These are phyloP conservation scores for Komagataella mondaviorum DNA, from an alignment of 805 yeast species.

Conservation along the genomic window DNA sequence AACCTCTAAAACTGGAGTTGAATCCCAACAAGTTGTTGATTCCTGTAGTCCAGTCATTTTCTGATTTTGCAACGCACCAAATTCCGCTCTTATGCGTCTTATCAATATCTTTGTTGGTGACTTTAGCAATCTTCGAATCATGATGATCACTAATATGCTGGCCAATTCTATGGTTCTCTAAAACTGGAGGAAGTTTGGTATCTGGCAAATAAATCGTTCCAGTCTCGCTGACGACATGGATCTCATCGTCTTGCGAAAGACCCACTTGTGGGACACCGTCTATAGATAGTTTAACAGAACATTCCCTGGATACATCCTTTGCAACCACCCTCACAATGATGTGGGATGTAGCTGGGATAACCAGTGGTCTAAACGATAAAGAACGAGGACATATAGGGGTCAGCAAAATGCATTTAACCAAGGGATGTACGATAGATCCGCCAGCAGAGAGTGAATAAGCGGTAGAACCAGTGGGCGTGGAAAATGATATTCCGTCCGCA, in stretches of 20 bases:
- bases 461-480: constrained; percentile 93
- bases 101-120: constrained; percentile 1
- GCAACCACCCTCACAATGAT: constrained; percentile 48
- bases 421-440: constrained; percentile 86
- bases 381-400: constrained; percentile 92
- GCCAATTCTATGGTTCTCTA: constrained; percentile 2
- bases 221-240: constrained; percentile 54
- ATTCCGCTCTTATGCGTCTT: constrained; percentile 36
- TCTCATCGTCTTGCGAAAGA: constrained; percentile 64
- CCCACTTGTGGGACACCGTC: constrained; percentile 75
- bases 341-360: constrained; percentile 69
- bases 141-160: constrained; percentile 1
- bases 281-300: constrained; percentile 48
- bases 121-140: constrained; percentile 1
- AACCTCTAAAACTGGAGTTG: constrained; percentile 64
- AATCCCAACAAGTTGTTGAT: constrained; percentile 82
- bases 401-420: constrained; percentile 66
- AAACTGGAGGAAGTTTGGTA: constrained; percentile 25
- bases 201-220: constrained; percentile 47
- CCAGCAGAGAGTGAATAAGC: constrained; percentile 86
- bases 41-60: constrained; percentile 86
- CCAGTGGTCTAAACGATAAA: constrained; percentile 77
- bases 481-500: constrained; percentile 77
- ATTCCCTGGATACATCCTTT: constrained; percentile 20
- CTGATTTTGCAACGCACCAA: constrained; percentile 76